These are phyloP conservation scores for Passalora sequoiae DNA, from an alignment of 2,329 filamentous ascomycete species.

Conservation along the genomic window DNA sequence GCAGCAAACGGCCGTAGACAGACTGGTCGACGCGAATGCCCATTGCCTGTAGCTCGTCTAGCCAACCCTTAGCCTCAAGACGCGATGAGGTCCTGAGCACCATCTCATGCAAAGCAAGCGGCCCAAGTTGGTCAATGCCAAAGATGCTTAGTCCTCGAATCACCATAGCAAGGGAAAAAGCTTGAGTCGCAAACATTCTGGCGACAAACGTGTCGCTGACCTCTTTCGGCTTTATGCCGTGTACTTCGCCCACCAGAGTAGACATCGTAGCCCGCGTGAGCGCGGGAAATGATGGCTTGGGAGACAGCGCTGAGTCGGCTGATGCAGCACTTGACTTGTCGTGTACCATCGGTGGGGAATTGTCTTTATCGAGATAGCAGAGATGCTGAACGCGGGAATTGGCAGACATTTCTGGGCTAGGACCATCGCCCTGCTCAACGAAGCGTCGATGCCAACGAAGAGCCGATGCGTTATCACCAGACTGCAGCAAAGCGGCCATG, in stretches of 20 bases:
- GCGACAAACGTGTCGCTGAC: constrained; percentile 66
- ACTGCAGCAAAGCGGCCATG: constrained; percentile 33
- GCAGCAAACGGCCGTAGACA: constrained; percentile 61
- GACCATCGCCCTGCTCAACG: constrained; percentile 34
- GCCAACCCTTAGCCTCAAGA: constrained; percentile 52
- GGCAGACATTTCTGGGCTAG: constrained; percentile 32
- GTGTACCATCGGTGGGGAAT: constrained; percentile 22
- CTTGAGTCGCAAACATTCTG: constrained; percentile 73
- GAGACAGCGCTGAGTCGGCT: background rate
- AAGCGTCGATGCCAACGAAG: constrained; percentile 40
- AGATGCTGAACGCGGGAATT: constrained; percentile 30
- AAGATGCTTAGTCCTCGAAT: constrained; percentile 66
- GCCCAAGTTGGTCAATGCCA: constrained; percentile 66
- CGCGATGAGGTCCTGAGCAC: constrained; percentile 59
- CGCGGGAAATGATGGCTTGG: constrained; percentile 6
- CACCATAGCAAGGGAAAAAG: constrained; percentile 66
- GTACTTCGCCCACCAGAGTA: constrained; percentile 35
- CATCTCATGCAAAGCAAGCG: constrained; percentile 71
- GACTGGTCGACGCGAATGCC: constrained; percentile 60
- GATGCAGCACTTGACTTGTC: background rate
- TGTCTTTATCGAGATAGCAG: constrained; percentile 20
- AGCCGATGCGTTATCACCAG: constrained; percentile 25
- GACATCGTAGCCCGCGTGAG: constrained; percentile 27
- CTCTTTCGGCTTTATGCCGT: constrained; percentile 42
- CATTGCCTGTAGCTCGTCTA: constrained; percentile 56